Conservation (phyloP, 2,329 filamentous ascomycete genomes). For the Gyromitra esculenta region DNA sequence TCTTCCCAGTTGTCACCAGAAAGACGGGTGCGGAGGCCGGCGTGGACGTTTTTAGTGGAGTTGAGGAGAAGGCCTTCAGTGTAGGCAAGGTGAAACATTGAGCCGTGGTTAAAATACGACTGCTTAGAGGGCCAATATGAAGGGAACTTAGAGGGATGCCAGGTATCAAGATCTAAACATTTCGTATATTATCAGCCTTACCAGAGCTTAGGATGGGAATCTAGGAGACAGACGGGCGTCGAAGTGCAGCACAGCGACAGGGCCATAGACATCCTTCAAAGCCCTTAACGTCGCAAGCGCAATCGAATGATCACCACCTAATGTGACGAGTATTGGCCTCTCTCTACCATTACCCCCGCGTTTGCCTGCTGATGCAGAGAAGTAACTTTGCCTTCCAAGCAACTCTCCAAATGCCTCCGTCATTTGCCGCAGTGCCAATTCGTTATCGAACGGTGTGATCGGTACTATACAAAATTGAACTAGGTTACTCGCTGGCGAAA, state of each 20-base stretch:
- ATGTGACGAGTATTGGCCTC: conserved; percentile 70
- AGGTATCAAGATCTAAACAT: conserved; percentile 74
- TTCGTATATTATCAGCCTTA: conserved; percentile 58
- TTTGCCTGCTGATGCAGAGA: conserved; percentile 4
- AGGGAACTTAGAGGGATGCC: conserved; percentile 83
- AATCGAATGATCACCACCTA: conserved; percentile 78
- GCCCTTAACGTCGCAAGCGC: conserved; percentile 75
- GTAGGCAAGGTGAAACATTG: conserved; percentile 85
- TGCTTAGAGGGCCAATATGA: conserved; percentile 77
- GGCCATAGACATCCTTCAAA: conserved; percentile 70
- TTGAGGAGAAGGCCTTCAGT: conserved; percentile 77
- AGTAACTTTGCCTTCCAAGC: conserved; percentile 36
- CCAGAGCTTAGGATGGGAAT: background rate
- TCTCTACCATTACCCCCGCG: conserved; percentile 6
- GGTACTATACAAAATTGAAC: conserved; percentile 65
- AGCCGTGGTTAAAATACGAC: conserved; percentile 84
- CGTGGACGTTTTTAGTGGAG: conserved; percentile 88
- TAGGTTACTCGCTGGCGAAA: background rate
- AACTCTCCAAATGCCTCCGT: conserved; percentile 80
- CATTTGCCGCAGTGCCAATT: conserved; percentile 83
- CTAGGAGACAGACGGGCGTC: conserved; percentile 64
- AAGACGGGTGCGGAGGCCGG: conserved; percentile 85
- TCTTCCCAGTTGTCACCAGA: conserved; percentile 73
- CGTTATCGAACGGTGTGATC: conserved; percentile 86
- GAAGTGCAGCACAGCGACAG: conserved; percentile 77